phyloP scores from a whole-genome alignment of 139 green algal species.

The Coelastrella sp. region DNA sequence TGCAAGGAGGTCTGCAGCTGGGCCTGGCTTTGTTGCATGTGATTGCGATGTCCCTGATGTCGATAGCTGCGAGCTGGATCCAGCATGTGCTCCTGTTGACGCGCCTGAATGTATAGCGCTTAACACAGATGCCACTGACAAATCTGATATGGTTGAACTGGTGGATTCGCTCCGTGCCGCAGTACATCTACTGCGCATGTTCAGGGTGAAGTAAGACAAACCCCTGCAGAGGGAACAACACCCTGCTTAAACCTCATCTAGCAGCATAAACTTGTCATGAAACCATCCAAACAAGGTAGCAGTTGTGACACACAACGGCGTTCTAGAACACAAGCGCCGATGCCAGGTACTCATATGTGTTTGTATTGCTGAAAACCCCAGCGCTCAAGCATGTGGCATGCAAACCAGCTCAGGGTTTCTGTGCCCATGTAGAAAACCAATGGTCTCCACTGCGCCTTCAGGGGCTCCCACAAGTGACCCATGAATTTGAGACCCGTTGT shows the following conservation, averaged over 20 bases:
- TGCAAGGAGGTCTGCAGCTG: too few species aligned
- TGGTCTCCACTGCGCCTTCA: constrained; percentile 58
- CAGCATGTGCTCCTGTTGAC: neutral
- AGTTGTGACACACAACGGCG: too few species aligned
- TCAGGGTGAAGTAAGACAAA: constrained; percentile 39
- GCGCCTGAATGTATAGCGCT: neutral
- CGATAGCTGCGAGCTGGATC: too few species aligned
- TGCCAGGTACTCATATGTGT: constrained; percentile 24
- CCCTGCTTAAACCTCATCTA: too few species aligned
- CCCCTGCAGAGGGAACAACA: constrained; percentile 5
- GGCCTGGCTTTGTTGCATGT: neutral
- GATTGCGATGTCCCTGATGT: neutral
- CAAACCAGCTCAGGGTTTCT: constrained; percentile 40
- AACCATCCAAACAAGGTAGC: neutral
- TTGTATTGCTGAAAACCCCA: constrained; percentile 47
- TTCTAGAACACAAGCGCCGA: neutral
- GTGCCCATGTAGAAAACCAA: constrained; percentile 66
- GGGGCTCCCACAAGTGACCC: constrained; percentile 43
- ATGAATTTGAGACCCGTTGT: constrained; percentile 27
- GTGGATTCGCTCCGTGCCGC: neutral
- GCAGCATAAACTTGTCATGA: too few species aligned
- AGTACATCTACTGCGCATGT: neutral
- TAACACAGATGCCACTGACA: constrained; percentile 9
- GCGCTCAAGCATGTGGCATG: constrained; percentile 26
- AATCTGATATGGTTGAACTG: neutral